These are phyloP conservation scores for Tetrahymena thermophila DNA, from an alignment of 73 alveolate species.

Conservation along the genomic window DNA sequence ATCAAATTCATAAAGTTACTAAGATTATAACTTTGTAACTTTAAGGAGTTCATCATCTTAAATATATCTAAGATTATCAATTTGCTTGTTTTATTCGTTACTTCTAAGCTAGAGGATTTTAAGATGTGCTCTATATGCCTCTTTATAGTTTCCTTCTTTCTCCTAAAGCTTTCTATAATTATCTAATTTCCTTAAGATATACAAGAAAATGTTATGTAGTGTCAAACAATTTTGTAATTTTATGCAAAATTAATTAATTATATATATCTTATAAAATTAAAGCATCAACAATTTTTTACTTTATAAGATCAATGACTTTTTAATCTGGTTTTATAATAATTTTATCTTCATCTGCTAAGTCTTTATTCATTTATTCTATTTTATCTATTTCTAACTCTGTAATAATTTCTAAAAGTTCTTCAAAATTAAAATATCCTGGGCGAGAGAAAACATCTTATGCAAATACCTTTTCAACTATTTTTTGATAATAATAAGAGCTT, in stretches of 20 bases:
- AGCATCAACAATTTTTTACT: not conserved
- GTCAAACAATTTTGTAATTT: too few species aligned
- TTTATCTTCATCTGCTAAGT: not conserved
- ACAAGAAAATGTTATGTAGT: not conserved
- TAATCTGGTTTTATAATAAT: conserved; percentile 29
- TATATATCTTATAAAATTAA: not conserved
- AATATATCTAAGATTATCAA: conserved; percentile 36
- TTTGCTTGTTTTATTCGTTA: conserved; percentile 37
- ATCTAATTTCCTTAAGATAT: not conserved
- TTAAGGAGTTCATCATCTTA: conserved; percentile 40
- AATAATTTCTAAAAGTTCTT: not conserved
- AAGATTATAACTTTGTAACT: conserved; percentile 31
- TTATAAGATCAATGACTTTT: conserved; percentile 44
- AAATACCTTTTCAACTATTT: not conserved
- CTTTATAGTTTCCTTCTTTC: conserved; percentile 46
- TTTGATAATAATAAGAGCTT: not conserved
- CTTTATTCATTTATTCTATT: not conserved
- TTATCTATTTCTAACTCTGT: not conserved
- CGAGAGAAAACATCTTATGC: not conserved
- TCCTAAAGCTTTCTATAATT: conserved; percentile 10
- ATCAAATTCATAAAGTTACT: conserved; percentile 27
- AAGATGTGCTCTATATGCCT: conserved; percentile 44
- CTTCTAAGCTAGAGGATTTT: conserved; percentile 28
- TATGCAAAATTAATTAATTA: too few species aligned
- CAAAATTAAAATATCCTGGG: not conserved